Conservation (phyloP, 1,139 yeast species). For the Hemisphaericaspora xylofermentans region DNA sequence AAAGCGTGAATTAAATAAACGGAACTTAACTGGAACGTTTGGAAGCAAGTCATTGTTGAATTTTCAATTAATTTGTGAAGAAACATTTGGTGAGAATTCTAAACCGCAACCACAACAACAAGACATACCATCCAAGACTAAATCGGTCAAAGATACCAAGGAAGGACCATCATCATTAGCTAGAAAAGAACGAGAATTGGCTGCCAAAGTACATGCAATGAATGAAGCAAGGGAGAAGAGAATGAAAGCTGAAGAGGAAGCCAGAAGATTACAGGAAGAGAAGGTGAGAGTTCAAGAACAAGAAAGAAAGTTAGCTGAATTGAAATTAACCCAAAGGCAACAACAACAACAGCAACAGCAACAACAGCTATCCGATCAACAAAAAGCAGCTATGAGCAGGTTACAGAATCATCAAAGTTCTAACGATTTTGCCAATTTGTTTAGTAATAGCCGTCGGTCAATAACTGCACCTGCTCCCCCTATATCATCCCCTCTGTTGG, state of each 20-base stretch:
- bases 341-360: slow-evolving; percentile 6
- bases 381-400: slow-evolving; percentile 31
- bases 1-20: slow-evolving; percentile 11
- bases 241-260: slow-evolving; percentile 20
- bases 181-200: slow-evolving; percentile 31
- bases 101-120: slow-evolving; percentile 9
- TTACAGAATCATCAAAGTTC: slow-evolving; percentile 30
- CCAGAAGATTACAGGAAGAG: slow-evolving; percentile 14
- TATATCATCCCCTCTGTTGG: slow-evolving; percentile 29
- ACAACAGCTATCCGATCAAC: slow-evolving; percentile 16
- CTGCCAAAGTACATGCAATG: slow-evolving; percentile 28
- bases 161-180: slow-evolving; percentile 17
- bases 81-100: slow-evolving; percentile 24
- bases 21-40: slow-evolving; percentile 14
- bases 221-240: slow-evolving; percentile 31
- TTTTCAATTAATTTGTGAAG: slow-evolving; percentile 34
- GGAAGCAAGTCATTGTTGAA: slow-evolving; percentile 29
- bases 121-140: not conserved
- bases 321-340: slow-evolving; percentile 13
- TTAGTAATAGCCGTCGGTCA: slow-evolving; percentile 16
- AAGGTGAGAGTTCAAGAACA: slow-evolving; percentile 3
- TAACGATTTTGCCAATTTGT: slow-evolving; percentile 27
- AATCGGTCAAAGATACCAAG: slow-evolving; percentile 4
- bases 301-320: slow-evolving; percentile 14
- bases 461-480: slow-evolving; percentile 22